These are phyloP conservation scores for Moringa oleifera DNA, from an alignment of 345 rosid species.

Conservation along the genomic window DNA sequence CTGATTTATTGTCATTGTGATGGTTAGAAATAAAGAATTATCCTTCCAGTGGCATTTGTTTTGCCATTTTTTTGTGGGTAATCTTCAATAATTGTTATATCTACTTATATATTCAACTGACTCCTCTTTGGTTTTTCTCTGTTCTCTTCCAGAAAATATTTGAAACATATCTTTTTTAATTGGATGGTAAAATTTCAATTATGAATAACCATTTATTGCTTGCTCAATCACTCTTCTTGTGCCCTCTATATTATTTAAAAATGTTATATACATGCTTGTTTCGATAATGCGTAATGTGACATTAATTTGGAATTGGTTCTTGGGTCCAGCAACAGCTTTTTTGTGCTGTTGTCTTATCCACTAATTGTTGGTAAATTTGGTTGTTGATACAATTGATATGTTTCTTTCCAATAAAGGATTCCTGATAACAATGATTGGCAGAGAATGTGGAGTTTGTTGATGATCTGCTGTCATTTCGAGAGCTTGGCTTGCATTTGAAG, in stretches of 20 bases:
- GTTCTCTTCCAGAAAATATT: neutral
- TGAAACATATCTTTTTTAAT: no score
- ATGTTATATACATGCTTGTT: neutral
- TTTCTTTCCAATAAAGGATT: neutral
- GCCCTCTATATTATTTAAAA: neutral
- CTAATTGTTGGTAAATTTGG: neutral
- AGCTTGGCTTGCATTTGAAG: constrained; percentile 62
- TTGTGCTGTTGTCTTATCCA: no score
- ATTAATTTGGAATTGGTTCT: neutral
- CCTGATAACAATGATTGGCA: constrained; percentile 29
- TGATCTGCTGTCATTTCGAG: constrained; percentile 74
- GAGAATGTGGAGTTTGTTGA: constrained; percentile 96
- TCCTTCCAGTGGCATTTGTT: no score
- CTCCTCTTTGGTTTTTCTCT: no score
- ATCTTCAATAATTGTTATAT: no score
- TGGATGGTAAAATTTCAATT: no score
- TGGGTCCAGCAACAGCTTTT: neutral
- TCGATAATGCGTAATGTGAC: neutral
- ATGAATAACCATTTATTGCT: neutral
- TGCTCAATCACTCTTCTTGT: neutral
- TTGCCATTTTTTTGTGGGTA: no score
- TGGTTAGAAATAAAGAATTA: no score
- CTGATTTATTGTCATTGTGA: no score
- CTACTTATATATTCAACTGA: no score
- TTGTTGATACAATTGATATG: neutral